These are phyloP conservation scores for Boletus reticulatus DNA, from an alignment of 768 basidiomycete genomes.

Conservation along the genomic window DNA sequence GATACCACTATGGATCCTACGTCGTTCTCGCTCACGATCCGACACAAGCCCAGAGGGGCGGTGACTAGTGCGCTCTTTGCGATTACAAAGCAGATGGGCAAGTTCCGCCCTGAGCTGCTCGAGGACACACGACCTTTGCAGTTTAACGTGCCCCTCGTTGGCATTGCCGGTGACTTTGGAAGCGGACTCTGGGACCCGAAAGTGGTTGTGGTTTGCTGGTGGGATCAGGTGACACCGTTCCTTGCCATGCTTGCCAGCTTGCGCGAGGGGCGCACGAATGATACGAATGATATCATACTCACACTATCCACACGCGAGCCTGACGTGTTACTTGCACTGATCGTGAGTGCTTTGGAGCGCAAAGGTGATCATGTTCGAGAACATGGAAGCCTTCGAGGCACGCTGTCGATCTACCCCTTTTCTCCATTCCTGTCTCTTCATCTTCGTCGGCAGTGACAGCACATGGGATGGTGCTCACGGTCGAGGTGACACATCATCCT, in stretches of 20 bases:
- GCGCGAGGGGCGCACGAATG: constrained; percentile 1
- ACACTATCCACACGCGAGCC: constrained; percentile 56
- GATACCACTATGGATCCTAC: background rate
- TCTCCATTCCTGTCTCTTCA: constrained; percentile 1
- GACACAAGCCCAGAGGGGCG: constrained; percentile 50
- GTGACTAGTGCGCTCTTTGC: constrained; percentile 55
- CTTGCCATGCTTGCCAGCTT: constrained; percentile 47
- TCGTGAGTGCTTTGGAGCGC: constrained; percentile 6
- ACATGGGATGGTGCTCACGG: constrained; percentile 15
- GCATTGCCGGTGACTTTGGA: constrained; percentile 52
- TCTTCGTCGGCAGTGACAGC: background rate
- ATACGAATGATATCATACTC: constrained; percentile 46
- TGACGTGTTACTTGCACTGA: constrained; percentile 44
- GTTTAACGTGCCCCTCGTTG: constrained; percentile 45
- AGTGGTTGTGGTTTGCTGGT: constrained; percentile 56
- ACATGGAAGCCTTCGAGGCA: background rate
- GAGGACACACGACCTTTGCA: constrained; percentile 38
- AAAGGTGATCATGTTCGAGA: background rate
- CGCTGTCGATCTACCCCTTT: constrained; percentile 42
- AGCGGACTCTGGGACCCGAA: constrained; percentile 1
- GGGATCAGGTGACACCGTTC: constrained; percentile 71
- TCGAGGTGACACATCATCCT: constrained; percentile 14
- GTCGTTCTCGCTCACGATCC: constrained; percentile 50
- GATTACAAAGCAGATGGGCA: constrained; percentile 42
- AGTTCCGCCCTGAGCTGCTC: constrained; percentile 41